Evolutionary conservation across 1,284 basidiomycete genomes (phyloP), one percentile per base, ranked within the genome.

Genomic region (Pterula multifida): DNA sequence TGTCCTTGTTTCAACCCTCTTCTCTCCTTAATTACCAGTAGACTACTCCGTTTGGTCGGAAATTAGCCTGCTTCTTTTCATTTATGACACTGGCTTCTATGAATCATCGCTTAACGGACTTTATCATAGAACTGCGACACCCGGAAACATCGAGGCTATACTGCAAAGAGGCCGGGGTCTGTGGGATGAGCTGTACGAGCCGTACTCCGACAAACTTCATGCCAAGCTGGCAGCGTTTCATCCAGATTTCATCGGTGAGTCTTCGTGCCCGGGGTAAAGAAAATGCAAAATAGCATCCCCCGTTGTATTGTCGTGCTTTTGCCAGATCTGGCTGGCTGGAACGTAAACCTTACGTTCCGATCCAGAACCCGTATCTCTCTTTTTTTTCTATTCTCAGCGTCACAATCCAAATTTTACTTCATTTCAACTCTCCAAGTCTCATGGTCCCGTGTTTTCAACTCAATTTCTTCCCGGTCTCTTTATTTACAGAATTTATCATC

Each of bases 171-270:
- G 89, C 48, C 74, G 67, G 60, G 71, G 67, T 44, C 72, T 95
- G 54, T 98, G 94, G 91, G 78, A 87, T 63, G 81, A 83, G 54
- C 94, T 98, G 66, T 98, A 98, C 69, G 72, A 80, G 59, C 93
- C 93, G 56, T 85, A 93, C 69, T 81, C 80, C 60, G 77, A 79
- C 66, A 97, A 96, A 70, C 81, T 98, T 59, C 76, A 93, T 66
- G 68, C 79, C 65, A 97, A 96, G 69, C 79, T 98, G 55, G 80
- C 77, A 61, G 75, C 78, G 47, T 90, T 91, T 71, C 85, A 89
- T 64, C 85, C 85, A 57, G 85, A 89, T 72, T 85, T 88, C 72
- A 86, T 87, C 62, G 71, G 85, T 88, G 66, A 70, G 83, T 79
- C 24, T 23, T 13, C 22, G 12, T 47, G 45, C 39, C 21, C 19